Base-by-base conservation (phyloP, 1,139 yeast genomes). In the Pichia norvegensis region DNA sequence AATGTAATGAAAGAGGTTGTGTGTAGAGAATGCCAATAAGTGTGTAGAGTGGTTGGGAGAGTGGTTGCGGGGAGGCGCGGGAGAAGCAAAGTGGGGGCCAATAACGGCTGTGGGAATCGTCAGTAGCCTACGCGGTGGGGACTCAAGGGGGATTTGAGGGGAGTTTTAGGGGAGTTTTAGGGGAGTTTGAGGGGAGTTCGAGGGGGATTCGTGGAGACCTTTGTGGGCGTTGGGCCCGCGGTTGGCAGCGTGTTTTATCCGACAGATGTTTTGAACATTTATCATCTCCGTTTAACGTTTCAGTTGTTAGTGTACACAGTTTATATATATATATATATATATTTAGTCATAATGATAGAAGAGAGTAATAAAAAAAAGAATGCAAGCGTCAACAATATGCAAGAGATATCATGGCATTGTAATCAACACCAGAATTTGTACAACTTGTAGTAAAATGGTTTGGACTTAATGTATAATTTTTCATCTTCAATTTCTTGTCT, bases 401-500 rank as follows among this genome's bases (percentile, higher is more conserved):
- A 27, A 27, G 14, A 27, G 14, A 27, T 27, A 14, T 11, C 14
- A 6, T 7, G 31, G n/a, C 14, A n/a, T 16, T 7, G 4, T 20
- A 6, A 25, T 46, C 36, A 55, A 48, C 85, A 79, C 80, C 82
- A 76, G 54, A 68, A 63, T 41, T 66, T 63, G 61, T 70, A 74
- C 29, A 70, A 45, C 64, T 78, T 74, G 56, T 65, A 67, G 57
- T 68, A 71, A 45, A 69, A 62, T 21, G 84, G 81, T 55, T 67
- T 74, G 36, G 74, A 53, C 14, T 72, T 70, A 46, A 76, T 50
- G 41, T 59, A 62, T 29, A 73, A 78, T 50, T 66, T 72, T 63
- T 79, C 83, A 55, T 75, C 77, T 25, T 74, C 74, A 58, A 78
- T 67, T 61, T 80, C 85, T 63, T 76, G 79, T 61, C 70, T 76